Base-by-base conservation (phyloP, 306 rosid genomes). In the Castanea sativa region DNA sequence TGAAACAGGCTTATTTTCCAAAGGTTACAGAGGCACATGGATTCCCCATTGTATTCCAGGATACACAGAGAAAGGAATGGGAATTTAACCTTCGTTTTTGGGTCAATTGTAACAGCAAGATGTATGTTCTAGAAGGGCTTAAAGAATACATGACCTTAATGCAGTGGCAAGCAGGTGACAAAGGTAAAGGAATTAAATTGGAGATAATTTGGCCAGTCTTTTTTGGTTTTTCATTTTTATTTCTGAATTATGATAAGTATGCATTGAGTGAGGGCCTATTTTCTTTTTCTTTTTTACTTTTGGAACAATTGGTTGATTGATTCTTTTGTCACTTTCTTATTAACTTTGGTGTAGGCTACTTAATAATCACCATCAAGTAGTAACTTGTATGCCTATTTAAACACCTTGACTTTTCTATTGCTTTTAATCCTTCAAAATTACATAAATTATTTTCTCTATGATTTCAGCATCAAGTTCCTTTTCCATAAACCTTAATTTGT, bases 141-240 rank as follows among this genome's bases (percentile, higher is more conserved):
- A 83, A 13, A 74, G 15, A 63, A 29, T 83, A 83, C 76, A 83
- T 75, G 74, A 23, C 35, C 57, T 25, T 9, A 4, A 75, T 65
- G 75, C 59, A 75, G 21, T 75, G 86, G 81, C 73, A 71, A 75
- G 60, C 63, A 30, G 84, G 87, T 43, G 87, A 84, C 43, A 45
- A 15, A 71, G 87, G 87, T 84, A 76, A 55, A 49, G 53, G 53
- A 49, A 49, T 49, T 12, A 12, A 49, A 49, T 1, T 1, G 5
- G 53, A 49, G 53, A 49, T 49, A 49, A 10, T 49, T 49, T 49
- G 53, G 53, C 16, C 53, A 49, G 5, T 13, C 53, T 49, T 49
- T 49, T 49, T 49, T 10, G 12, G 45, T 49, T 49, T 49, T 49
- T 49, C 1, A 11, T 49, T 49, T 49, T 49, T 11, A 49, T 49